Conservation (phyloP, 2,329 filamentous ascomycete genomes). For the Scolecobasidium constrictum region DNA sequence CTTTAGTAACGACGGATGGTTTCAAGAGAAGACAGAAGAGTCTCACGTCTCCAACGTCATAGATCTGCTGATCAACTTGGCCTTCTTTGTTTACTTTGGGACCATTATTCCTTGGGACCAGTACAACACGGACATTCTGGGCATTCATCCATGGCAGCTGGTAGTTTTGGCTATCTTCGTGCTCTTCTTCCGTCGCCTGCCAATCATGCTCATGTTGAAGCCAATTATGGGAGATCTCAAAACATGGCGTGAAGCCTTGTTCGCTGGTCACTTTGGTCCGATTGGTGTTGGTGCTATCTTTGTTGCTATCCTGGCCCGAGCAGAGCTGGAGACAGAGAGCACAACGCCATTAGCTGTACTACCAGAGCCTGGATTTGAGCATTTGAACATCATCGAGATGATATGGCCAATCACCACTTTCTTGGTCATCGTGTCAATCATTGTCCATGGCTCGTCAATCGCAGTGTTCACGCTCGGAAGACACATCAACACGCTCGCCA, state of each 20-base stretch:
- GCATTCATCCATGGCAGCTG: slow-evolving; percentile 76
- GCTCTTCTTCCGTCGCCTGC: slow-evolving; percentile 89
- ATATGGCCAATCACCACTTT: slow-evolving; percentile 97
- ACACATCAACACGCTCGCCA: slow-evolving; percentile 88
- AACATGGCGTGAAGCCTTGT: slow-evolving; percentile 93
- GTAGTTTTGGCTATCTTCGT: slow-evolving; percentile 92
- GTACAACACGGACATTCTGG: slow-evolving; percentile 64
- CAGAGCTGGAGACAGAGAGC: slow-evolving; percentile 70
- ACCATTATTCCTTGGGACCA: slow-evolving; percentile 94
- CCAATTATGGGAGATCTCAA: slow-evolving; percentile 93
- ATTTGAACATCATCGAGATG: slow-evolving; percentile 64
- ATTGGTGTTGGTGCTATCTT: slow-evolving; percentile 97
- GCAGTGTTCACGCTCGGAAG: slow-evolving; percentile 97
- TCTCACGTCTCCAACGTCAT: slow-evolving; percentile 99
- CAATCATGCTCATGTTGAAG: slow-evolving; percentile 85
- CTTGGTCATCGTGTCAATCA: slow-evolving; percentile 83
- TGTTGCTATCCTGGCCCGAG: slow-evolving; percentile 80
- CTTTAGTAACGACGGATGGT: slow-evolving; percentile 99
- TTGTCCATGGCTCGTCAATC: slow-evolving; percentile 95
- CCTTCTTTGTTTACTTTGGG: slow-evolving; percentile 96
- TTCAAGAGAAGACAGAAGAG: slow-evolving; percentile 94
- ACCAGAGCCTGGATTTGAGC: slow-evolving; percentile 46
- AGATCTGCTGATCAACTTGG: slow-evolving; percentile 88
- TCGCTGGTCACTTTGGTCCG: slow-evolving; percentile 93
- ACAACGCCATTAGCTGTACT: slow-evolving; percentile 62